Evolutionary conservation across 148 eudicot species (phyloP), one percentile per base, ranked within the genome.

Genomic region (Amaranthus palmeri): DNA sequence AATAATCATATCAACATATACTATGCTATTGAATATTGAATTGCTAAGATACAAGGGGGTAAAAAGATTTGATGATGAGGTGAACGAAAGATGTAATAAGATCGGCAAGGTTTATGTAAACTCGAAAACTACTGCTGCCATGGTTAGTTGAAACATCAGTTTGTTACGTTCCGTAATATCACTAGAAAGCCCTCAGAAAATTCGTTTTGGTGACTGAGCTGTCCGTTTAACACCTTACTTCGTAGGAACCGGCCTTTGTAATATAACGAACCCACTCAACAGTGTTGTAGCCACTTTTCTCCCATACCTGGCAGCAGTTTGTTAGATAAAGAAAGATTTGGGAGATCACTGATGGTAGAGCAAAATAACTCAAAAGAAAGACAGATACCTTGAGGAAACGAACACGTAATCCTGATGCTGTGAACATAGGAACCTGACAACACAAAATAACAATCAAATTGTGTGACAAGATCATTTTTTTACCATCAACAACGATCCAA

Each of bases 261-360:
- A 93, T 93, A 53, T 93, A 93, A 72, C 98, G 93, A 69, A 93
- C 98, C 98, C 98, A 93, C 82, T 93, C 98, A 47, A 90, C 96
- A 4, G 96, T 93, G 71, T 93, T 93, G 80, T 93, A 93, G 46
- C 98, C 98, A 48, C 96, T 90, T 85, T 91, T 90, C 84, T 93
- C 96, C 96, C 98, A 93, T 46, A 91, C 96, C 93, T 91, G 83
- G 83, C 71, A 79, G 58, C 61, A 8, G 54, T 49, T 60, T 14
- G 52, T 58, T 63, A 9, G 8, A 4, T 53, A 57, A 60, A 53
- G 18, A 57, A 25, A 8, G 13, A 55, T 50, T 51, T 64, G 44
- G 54, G 36, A 64, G 8, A 61, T 65, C 12, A 60, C 58, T 40
- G 42, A 66, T 10, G 36, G 8, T 25, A 7, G 36, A 25, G 36